Conservation (phyloP, 306 rosid species). For the Quercus gilva region DNA sequence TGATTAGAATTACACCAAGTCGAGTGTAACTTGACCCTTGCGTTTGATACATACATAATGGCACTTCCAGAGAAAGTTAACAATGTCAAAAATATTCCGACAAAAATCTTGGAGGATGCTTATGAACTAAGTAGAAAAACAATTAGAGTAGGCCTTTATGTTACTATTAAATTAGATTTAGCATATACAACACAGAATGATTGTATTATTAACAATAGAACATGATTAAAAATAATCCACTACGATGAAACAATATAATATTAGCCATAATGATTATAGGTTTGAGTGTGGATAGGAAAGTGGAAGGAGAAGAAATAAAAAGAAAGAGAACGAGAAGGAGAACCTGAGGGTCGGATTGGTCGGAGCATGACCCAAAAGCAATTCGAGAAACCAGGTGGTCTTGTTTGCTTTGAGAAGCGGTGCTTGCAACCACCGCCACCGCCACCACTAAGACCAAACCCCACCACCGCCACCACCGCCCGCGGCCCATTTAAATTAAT, state of each 20-base stretch:
- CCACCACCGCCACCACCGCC: conserved; percentile 23
- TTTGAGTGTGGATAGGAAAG: background rate
- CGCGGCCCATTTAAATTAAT: background rate
- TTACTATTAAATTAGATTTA: too few species aligned
- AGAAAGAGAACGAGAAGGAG: background rate
- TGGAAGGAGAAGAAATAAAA: background rate
- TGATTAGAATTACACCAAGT: too few species aligned
- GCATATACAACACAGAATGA: too few species aligned
- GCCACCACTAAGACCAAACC: conserved; percentile 21
- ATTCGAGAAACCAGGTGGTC: conserved; percentile 49
- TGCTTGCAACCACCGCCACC: conserved; percentile 3
- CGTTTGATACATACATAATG: background rate
- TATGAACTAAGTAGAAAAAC: background rate
- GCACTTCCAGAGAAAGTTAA: background rate
- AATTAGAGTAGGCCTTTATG: background rate
- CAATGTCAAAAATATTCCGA: background rate
- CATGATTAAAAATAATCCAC: background rate
- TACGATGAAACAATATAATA: background rate
- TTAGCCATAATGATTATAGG: background rate
- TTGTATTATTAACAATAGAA: too few species aligned
- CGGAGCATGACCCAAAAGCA: conserved; percentile 86
- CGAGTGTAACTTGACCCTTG: too few species aligned
- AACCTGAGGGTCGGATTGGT: conserved; percentile 72
- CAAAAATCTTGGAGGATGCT: background rate
- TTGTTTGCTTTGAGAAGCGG: conserved; percentile 35